phyloP scores from a whole-genome alignment of 2,329 filamentous ascomycete genomes.

The Geosmithia flava region DNA sequence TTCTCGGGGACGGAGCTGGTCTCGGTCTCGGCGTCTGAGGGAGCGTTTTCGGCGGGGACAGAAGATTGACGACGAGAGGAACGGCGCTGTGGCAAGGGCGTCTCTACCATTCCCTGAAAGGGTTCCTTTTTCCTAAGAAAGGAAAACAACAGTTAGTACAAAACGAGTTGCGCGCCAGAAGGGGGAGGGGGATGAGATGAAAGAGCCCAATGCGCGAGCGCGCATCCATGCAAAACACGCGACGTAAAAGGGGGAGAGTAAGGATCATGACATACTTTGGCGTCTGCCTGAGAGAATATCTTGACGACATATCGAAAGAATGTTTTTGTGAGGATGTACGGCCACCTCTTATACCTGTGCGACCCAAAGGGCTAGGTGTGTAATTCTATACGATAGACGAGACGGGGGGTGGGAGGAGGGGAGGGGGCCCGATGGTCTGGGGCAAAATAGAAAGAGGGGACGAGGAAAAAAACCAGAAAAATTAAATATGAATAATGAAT shows the following conservation, averaged over 20 bases:
- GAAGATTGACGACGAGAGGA: conserved; percentile 37
- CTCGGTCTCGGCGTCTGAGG: conserved; percentile 34
- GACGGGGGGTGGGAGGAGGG: too few relatives aligned
- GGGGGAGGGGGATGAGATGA: not conserved
- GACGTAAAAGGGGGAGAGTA: not conserved
- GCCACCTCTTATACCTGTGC: conserved; percentile 1
- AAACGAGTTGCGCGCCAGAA: not conserved
- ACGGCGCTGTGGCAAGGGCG: conserved; percentile 26
- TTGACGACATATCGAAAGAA: conserved; percentile 17
- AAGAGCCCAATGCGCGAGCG: too few relatives aligned
- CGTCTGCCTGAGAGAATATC: conserved; percentile 24
- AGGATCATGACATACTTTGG: conserved; percentile 17
- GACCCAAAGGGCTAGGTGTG: not conserved
- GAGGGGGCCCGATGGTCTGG: too few relatives aligned
- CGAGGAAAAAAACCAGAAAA: conserved; percentile 3
- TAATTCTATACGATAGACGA: not conserved
- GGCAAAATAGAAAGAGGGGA: not conserved
- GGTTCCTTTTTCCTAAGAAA: conserved; percentile 43
- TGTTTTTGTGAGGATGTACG: conserved; percentile 2
- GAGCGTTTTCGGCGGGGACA: conserved; percentile 28
- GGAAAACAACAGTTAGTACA: not conserved
- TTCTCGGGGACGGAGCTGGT: conserved; percentile 27
- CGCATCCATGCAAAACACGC: too few relatives aligned
- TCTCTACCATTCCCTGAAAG: conserved; percentile 49
- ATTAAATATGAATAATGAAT: not conserved